These are phyloP conservation scores for Albizia julibrissin DNA, from an alignment of 306 rosid species.

Conservation along the genomic window DNA sequence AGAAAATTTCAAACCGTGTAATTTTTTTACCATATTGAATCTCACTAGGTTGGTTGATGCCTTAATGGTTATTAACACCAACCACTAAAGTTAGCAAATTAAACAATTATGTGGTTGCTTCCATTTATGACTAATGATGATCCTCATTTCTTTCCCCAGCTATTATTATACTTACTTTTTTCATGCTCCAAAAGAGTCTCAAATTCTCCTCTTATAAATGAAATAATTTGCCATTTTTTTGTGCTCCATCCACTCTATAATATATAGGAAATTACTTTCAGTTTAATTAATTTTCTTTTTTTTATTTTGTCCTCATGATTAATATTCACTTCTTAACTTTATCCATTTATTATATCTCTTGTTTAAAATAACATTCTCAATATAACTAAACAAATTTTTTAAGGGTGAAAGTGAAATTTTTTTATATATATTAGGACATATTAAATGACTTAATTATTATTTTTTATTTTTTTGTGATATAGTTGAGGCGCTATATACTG, in stretches of 20 bases:
- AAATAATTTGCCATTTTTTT: not conserved
- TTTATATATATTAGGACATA: too few species aligned
- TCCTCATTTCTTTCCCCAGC: not conserved
- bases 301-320: accelerated
- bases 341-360: too few species aligned
- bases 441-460: too few species aligned
- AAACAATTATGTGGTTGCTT: not conserved
- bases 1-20: not conserved
- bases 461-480: too few species aligned
- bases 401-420: too few species aligned
- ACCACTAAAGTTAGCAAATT: conserved; percentile 3
- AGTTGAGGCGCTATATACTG: too few species aligned
- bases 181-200: not conserved
- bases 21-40: not conserved
- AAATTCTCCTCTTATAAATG: not conserved
- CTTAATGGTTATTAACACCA: conserved; percentile 6
- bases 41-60: conserved; percentile 1
- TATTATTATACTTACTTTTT: not conserved
- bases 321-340: too few species aligned
- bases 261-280: accelerated
- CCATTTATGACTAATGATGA: conserved; percentile 21
- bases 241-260: too few species aligned
- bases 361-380: too few species aligned
- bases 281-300: too few species aligned
- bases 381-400: too few species aligned